A percentile compares a stretch with the other conserved stretches of the same genome.
phyloP scores from a whole-genome alignment of 805 yeast genomes.

The Pichia phayaonensis region DNA sequence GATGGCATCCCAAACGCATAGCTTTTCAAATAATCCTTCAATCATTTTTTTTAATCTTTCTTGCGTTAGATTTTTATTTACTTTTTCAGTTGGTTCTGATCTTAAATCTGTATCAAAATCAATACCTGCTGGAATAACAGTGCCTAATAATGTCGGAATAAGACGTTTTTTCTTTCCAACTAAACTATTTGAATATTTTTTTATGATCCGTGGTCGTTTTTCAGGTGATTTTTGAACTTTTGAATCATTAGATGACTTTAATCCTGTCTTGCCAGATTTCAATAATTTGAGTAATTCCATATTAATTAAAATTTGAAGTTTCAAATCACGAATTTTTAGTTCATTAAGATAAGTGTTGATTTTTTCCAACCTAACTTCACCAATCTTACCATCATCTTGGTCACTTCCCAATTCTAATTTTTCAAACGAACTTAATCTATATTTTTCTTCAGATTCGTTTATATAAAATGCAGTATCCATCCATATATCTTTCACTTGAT shows the following conservation, averaged over 20 bases:
- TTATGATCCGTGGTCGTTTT: neutral
- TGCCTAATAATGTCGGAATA: conserved; percentile 29
- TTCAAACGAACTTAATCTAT: neutral
- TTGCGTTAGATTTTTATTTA: neutral
- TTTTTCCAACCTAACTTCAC: neutral
- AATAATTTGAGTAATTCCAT: conserved; percentile 22
- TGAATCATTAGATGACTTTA: neutral
- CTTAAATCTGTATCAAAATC: conserved; percentile 25
- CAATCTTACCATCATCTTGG: neutral
- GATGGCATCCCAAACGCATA: conserved; percentile 29
- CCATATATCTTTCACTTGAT: neutral
- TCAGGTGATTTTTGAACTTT: neutral
- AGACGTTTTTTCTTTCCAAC: conserved; percentile 27
- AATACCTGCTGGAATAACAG: conserved; percentile 17
- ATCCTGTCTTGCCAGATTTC: neutral
- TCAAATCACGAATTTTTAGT: conserved; percentile 23
- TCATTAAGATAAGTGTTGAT: conserved; percentile 6
- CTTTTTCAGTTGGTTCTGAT: neutral
- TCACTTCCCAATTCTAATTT: neutral
- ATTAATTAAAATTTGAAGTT: conserved; percentile 23
- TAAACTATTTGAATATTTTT: neutral
- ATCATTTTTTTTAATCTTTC: conserved; percentile 9
- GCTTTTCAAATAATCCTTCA: conserved; percentile 21
- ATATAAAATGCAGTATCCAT: neutral
- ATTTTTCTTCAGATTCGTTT: neutral